Base-by-base conservation (phyloP, 2,329 filamentous ascomycete species). In the Pochonia chlamydosporia region DNA sequence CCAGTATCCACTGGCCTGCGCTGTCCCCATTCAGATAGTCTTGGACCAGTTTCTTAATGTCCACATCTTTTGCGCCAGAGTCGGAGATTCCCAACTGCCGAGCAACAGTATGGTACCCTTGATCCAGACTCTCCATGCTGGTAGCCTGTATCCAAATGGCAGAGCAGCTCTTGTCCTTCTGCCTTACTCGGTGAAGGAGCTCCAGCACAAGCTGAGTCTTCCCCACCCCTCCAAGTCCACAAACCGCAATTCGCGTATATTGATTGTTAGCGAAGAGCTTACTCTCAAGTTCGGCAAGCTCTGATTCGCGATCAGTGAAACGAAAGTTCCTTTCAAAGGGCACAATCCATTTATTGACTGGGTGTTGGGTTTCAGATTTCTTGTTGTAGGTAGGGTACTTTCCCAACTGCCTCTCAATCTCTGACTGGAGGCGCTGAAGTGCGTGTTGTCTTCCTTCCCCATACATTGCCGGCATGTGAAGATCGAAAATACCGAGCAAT, bases 381-480 rank as follows among this genome's bases (percentile, higher is more conserved):
- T n/a, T n/a, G n/a, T n/a, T n/a, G n/a, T n/a, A n/a, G n/a, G n/a
- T n/a, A n/a, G n/a, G n/a, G n/a, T n/a, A n/a, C n/a, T n/a, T n/a
- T n/a, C n/a, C n/a, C n/a, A n/a, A n/a, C n/a, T n/a, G n/a, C 24
- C 30, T 18, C 35, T 23, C 18, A n/a, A 50, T 47, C 33, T 43
- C 39, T 25, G 36, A 21, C n/a, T 44, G 21, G 13, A 50, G 44
- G 5, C 44, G 40, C 11, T 26, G 18, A 13, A 44, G 37, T 20
- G 48, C 48, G 25, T 43, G 39, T 28, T 21, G 21, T 28, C 36
- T 25, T 13, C 47, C 47, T 36, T 51, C 49, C 20, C 49, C 49
- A 18, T 51, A 51, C 13, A 47, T 45, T 10, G 43, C 21, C 5
- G 49, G 46, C 41, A 51, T 51, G 16, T 48, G 30, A 26, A 51